A percentile compares a stretch with the other conserved stretches of the same genome.
Evolutionary conservation across 2,329 filamentous ascomycete species (phyloP).

Genomic region (Aquanectria penicillioides): DNA sequence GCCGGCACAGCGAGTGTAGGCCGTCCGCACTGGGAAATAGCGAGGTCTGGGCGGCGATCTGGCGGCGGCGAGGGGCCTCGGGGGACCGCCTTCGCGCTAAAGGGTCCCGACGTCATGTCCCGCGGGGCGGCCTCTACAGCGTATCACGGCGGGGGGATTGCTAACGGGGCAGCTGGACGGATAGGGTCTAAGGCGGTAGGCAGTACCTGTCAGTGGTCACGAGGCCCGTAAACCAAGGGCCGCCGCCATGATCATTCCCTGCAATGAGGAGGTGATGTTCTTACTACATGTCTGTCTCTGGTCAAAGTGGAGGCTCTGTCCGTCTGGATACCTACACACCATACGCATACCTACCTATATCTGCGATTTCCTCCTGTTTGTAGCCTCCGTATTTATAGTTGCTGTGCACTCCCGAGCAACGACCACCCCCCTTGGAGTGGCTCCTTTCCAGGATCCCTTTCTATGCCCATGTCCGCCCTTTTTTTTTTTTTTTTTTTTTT

Average conservation of each 20-base stretch:
- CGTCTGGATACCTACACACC: neutral
- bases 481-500: no score
- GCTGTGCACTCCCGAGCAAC: no score
- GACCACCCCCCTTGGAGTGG: no score
- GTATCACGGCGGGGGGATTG: constrained; percentile 39
- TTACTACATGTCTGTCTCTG: neutral
- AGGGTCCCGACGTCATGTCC: constrained; percentile 31
- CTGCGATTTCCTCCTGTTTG: neutral
- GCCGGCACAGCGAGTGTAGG: no score
- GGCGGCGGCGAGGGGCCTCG: neutral
- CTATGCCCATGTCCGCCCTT: no score
- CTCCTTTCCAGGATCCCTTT: no score
- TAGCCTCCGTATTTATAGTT: neutral
- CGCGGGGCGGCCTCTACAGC: constrained; percentile 15
- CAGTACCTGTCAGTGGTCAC: no score
- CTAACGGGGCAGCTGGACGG: constrained; percentile 21
- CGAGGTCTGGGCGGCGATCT: neutral
- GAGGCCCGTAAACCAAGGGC: no score
- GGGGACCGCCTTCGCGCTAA: constrained; percentile 31
- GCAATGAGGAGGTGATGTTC: neutral
- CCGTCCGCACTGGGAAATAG: no score
- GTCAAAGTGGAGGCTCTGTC: neutral
- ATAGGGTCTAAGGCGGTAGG: neutral
- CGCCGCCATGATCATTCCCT: no score
- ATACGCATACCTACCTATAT: neutral